These are phyloP conservation scores for Ustilago lituana DNA, from an alignment of 1,284 basidiomycete species.

Conservation along the genomic window DNA sequence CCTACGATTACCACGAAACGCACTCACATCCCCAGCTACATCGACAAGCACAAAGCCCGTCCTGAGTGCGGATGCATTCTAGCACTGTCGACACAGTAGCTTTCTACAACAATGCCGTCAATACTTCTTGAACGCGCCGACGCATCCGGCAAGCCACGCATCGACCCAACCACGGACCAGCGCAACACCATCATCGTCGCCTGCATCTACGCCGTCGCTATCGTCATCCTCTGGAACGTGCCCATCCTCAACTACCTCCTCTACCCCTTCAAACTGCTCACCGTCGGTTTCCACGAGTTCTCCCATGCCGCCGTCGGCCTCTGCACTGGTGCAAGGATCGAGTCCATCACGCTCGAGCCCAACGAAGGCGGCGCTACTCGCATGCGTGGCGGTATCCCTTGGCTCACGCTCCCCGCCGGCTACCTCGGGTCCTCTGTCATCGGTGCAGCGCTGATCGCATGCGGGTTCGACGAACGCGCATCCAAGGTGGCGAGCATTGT, in stretches of 20 bases:
- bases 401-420: constrained; percentile 75
- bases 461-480: constrained; percentile 90
- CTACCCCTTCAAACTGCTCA: constrained; percentile 67
- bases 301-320: constrained; percentile 69
- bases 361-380: constrained; percentile 91
- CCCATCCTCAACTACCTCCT: constrained; percentile 63
- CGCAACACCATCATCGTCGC: constrained; percentile 65
- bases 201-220: constrained; percentile 58
- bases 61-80: no score
- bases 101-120: constrained; percentile 28
- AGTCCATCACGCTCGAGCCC: constrained; percentile 70
- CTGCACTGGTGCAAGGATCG: constrained; percentile 88
- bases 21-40: no score
- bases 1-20: no score
- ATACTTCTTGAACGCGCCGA: constrained; percentile 15
- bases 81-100: no score
- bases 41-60: no score
- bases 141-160: constrained; percentile 20
- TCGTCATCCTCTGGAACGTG: constrained; percentile 61
- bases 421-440: constrained; percentile 84
- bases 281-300: constrained; percentile 58
- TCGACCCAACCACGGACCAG: constrained; percentile 59
- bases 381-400: constrained; percentile 90
- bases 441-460: constrained; percentile 86
- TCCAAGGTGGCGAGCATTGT: constrained; percentile 87